Evolutionary conservation across 495 filamentous ascomycete genomes (phyloP), one percentile per base, ranked within the genome.

Genomic region (Echria macrotheca): DNA sequence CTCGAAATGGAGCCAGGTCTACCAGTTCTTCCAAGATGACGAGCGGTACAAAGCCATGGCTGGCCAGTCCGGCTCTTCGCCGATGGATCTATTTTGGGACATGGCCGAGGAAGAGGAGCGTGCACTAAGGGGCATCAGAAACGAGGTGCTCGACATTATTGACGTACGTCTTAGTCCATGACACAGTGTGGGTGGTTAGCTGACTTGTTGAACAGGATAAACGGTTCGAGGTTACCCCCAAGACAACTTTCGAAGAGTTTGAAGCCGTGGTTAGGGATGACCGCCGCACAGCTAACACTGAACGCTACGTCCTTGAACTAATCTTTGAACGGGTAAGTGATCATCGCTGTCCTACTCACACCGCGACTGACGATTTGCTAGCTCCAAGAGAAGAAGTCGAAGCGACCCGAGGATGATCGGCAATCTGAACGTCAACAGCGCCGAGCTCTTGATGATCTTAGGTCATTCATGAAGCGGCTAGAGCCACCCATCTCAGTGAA

Each of bases 21-120:
- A 85, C 57, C 85, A 87, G 3, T 61, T 85, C 42, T 79, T 99
- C 56, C 78, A 86, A 54, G 74, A 86, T 56, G 93, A 97, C 56
- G 76, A 86, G 37, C 84, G 89, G 48, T 97, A 94, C 69, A 77
- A 73, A 59, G 86, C 81, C 39, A 86, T 96, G 70, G 78, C 93
- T 24, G 93, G 91, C 35, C 89, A 93, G 56, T 60, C 81, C 33
- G 94, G 94, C 44, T 96, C 93, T 3, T 86, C 81, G 4, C 87
- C 91, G n/a, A 74, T 95, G 51, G 93, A 99, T 49, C 72, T 99
- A 7, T 95, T 97, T 69, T 96, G 94, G 91, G 94, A 99, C 67
- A 76, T 90, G 41, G 79, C 97, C 12, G 91, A 96, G 62, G 91
- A 96, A 65, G 89, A 96, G 67, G 90, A 97, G 52, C 79, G 85